Evolutionary conservation across 306 rosid species (phyloP).

Genomic region (Inga laurina): DNA sequence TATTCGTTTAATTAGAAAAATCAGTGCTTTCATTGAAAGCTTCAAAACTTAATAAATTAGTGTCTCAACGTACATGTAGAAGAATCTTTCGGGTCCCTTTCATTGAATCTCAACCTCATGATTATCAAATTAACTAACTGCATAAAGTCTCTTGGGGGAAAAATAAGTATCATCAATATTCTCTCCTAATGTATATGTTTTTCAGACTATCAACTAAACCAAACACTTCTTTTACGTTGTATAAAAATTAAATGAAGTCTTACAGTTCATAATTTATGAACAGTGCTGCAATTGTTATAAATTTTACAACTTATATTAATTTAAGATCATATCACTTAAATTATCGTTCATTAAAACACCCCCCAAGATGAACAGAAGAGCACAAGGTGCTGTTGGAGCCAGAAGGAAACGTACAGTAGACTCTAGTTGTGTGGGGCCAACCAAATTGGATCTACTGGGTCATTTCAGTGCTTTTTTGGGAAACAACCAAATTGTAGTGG

Average conservation of each 20-base stretch:
- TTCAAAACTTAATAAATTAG: not conserved
- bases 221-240: not conserved
- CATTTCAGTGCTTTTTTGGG: not conserved
- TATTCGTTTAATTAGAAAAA: not conserved
- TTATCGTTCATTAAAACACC: not conserved
- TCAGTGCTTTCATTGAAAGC: not conserved
- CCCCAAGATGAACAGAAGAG: not conserved
- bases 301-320: not conserved
- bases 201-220: not conserved
- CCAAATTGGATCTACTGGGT: not conserved
- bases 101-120: constrained; percentile 27
- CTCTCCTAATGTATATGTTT: not conserved
- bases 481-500: too few relatives aligned
- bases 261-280: not conserved
- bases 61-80: not conserved
- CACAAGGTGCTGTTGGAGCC: too few relatives aligned
- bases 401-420: not conserved
- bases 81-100: constrained; percentile 17
- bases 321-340: not conserved
- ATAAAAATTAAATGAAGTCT: not conserved
- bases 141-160: not conserved
- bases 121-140: not conserved
- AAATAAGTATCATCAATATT: not conserved
- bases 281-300: not conserved
- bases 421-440: not conserved